A percentile compares a stretch with the other conserved stretches of the same genome.
Evolutionary conservation across 2,329 filamentous ascomycete genomes (phyloP).

Genomic region (Claviceps capensis): DNA sequence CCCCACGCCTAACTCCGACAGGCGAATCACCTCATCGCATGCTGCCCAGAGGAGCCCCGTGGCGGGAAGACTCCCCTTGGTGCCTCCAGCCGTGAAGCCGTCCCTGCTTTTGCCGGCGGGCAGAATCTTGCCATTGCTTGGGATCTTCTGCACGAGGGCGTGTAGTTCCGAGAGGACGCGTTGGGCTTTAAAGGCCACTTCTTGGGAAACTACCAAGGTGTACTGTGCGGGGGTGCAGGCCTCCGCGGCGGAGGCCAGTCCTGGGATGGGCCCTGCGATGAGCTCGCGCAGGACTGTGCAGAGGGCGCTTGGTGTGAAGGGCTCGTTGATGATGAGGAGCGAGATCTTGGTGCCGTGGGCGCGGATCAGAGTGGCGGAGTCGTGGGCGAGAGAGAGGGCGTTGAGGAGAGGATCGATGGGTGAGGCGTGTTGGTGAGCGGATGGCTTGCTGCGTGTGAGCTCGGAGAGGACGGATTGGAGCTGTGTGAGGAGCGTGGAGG

Average conservation of each 20-base stretch:
- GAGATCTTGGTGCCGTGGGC: conserved; percentile 81
- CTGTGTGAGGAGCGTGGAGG: conserved; percentile 25
- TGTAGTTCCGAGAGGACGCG: conserved; percentile 49
- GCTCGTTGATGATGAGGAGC: conserved; percentile 72
- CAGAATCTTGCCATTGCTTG: conserved; percentile 41
- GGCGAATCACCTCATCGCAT: conserved; percentile 57
- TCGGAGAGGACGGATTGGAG: conserved; percentile 28
- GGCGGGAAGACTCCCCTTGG: conserved; percentile 42
- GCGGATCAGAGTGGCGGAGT: conserved; percentile 59
- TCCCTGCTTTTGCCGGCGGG: conserved; percentile 12
- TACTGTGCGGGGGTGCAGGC: conserved; percentile 48
- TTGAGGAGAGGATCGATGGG: conserved; percentile 24
- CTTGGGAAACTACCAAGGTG: conserved; percentile 47
- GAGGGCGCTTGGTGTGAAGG: conserved; percentile 71
- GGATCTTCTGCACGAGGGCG: conserved; percentile 46
- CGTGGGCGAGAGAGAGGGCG: conserved; percentile 54
- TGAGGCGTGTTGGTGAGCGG: conserved; percentile 5
- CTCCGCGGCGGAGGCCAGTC: conserved; percentile 56
- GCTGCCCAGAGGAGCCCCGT: conserved; percentile 75
- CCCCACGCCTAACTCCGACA: conserved; percentile 54
- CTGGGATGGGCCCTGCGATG: conserved; percentile 59
- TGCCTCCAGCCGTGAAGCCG: conserved; percentile 22
- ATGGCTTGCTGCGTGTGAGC: conserved; percentile 19
- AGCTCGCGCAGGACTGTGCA: conserved; percentile 57
- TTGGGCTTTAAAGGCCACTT: conserved; percentile 46